A percentile compares a stretch with the other conserved stretches of the same genome.
phyloP scores from a whole-genome alignment of 805 yeast species.

The Starmerella stigmatis region DNA sequence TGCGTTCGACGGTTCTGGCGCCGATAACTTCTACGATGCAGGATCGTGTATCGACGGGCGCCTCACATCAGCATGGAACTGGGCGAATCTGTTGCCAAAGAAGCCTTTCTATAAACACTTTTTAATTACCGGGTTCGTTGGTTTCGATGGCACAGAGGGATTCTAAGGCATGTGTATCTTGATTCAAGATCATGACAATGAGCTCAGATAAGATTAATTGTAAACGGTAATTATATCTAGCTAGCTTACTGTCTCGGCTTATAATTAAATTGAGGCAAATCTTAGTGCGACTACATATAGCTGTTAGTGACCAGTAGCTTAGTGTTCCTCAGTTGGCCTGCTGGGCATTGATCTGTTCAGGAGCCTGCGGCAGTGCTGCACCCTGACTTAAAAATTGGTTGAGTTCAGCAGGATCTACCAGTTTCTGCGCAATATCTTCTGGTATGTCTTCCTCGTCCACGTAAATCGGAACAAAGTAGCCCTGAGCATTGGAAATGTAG shows the following conservation, averaged over 20 bases:
- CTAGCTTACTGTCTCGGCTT: too few relatives aligned
- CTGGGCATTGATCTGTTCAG: not conserved
- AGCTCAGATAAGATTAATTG: not conserved
- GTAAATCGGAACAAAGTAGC: slow-evolving; percentile 10
- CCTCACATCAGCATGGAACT: slow-evolving; percentile 72
- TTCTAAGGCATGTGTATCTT: slow-evolving; percentile 27
- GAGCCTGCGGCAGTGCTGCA: not conserved
- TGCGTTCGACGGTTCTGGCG: slow-evolving; percentile 72
- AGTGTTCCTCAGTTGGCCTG: not conserved
- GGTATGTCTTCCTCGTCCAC: slow-evolving; percentile 7
- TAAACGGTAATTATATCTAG: too few relatives aligned
- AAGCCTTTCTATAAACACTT: slow-evolving; percentile 56
- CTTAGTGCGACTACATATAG: not conserved
- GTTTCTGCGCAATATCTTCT: not conserved
- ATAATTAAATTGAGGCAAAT: too few relatives aligned
- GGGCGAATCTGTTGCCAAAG: slow-evolving; percentile 60
- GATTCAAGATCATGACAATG: not conserved
- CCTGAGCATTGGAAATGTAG: slow-evolving; percentile 7
- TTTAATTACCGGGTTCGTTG: slow-evolving; percentile 57
- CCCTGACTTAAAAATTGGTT: not conserved
- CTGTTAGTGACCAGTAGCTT: too few relatives aligned
- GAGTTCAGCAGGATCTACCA: slow-evolving; percentile 8
- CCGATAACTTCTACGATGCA: slow-evolving; percentile 72
- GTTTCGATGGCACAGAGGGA: slow-evolving; percentile 65
- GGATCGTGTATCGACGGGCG: slow-evolving; percentile 81